Evolutionary conservation across 208 protist genomes (phyloP).

Genomic region (Crithidia expoeki): DNA sequence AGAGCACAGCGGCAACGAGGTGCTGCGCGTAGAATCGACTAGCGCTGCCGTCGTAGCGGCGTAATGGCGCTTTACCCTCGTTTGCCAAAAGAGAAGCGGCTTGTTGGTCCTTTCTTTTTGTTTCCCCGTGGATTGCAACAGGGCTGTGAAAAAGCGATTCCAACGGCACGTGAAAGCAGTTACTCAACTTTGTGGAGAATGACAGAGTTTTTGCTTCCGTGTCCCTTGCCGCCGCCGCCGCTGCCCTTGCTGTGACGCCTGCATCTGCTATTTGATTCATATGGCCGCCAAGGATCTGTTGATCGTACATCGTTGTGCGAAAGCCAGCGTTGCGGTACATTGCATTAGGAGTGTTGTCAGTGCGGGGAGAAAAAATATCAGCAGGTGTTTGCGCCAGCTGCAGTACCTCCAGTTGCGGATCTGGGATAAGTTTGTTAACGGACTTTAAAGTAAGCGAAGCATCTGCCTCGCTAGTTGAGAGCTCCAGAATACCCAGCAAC

Average conservation of each 20-base stretch:
- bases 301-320: neutral
- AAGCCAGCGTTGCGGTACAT: no score
- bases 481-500: slow-evolving; percentile 40
- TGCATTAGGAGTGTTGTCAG: neutral
- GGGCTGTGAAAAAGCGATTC: slow-evolving; percentile 49
- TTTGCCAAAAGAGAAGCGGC: neutral
- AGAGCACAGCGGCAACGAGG: slow-evolving; percentile 38
- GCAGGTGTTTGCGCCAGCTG: neutral
- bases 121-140: slow-evolving; percentile 19
- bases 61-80: neutral
- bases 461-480: slow-evolving; percentile 11
- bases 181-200: slow-evolving; percentile 16
- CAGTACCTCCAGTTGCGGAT: neutral
- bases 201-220: neutral
- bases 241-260: neutral
- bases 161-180: slow-evolving; percentile 66
- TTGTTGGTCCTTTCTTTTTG: no score
- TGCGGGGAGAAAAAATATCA: neutral
- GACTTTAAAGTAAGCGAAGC: neutral
- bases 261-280: neutral
- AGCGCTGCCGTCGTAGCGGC: slow-evolving; percentile 10
- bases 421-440: neutral
- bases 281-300: neutral
- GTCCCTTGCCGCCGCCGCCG: neutral
- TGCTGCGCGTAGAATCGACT: slow-evolving; percentile 75